Evolutionary conservation across 805 yeast genomes (phyloP), one percentile per base, ranked within the genome.

Genomic region (Priceomyces carsonii): DNA sequence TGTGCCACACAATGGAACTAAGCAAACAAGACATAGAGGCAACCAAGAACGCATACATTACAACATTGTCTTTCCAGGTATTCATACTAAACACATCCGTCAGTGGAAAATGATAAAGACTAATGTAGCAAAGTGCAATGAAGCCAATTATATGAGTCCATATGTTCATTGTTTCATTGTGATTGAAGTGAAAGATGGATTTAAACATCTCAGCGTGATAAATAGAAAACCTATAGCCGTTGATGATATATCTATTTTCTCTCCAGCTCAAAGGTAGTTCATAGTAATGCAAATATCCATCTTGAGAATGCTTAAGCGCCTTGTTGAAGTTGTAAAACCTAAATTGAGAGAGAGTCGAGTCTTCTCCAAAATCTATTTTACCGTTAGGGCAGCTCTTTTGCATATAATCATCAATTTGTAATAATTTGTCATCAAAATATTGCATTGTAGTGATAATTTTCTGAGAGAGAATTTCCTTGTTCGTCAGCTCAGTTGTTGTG

Each of bases 201-300:
- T 68, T 59, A 19, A 83, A 34, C 45, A 93, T 83, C 36, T 75
- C 71, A 5, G 51, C 19, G 53, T 83, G 89, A 26, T 75, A 72
- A 38, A 76, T 65, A 42, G 83, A 80, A 61, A 91, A 93, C 41
- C 97, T 69, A 63, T 91, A 93, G 3, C 98, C 98, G 36, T 77
- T 66, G 14, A 84, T 68, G 39, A 93, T 86, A 58, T 75, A 89
- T 39, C 88, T 80, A 62, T 93, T 91, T 61, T 90, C 97, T 52
- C 95, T 76, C 95, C 96, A 91, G 31, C 85, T 87, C 47, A 82
- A 77, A 2, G 99, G 99, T 27, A 91, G 67, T 57, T 91, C 95
- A 53, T 85, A 87, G 57, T 82, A 86, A 46, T 87, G 88, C 26
- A 91, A 61, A 37, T 80, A 73, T 29, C 82, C 47, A 31, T 34